Percentiles rank a stretch among this genome's conserved stretches.
Conservation (phyloP, 768 basidiomycete species). For the Agrocybe praecox region DNA sequence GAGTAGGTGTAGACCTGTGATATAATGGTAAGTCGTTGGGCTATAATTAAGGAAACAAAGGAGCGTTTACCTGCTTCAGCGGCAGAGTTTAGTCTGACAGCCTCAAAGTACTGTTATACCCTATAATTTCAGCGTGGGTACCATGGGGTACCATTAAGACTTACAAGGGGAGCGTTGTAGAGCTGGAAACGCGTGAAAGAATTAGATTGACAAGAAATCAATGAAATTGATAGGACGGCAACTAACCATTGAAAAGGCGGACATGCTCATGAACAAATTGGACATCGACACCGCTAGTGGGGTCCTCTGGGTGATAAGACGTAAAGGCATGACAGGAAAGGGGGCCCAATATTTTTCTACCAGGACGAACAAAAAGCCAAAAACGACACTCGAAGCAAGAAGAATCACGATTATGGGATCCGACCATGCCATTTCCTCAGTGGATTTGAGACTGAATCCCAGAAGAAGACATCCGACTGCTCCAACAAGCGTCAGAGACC, state of each 20-base stretch:
- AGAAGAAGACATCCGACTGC: slow-evolving; percentile 72
- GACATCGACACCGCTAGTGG: slow-evolving; percentile 80
- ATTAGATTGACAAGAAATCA: slow-evolving; percentile 6
- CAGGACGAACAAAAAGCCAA: slow-evolving; percentile 61
- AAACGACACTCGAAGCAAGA: slow-evolving; percentile 57
- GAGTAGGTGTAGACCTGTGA: slow-evolving; percentile 77
- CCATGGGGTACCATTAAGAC: slow-evolving; percentile 19
- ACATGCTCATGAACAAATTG: slow-evolving; percentile 77
- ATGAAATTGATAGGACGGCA: background rate
- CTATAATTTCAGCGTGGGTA: background rate
- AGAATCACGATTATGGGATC: slow-evolving; percentile 73
- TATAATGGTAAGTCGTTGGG: slow-evolving; percentile 4
- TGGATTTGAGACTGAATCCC: slow-evolving; percentile 75
- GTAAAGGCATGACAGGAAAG: slow-evolving; percentile 91
- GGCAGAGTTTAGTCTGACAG: slow-evolving; percentile 70
- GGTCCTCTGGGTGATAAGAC: slow-evolving; percentile 74
- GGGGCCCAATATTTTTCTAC: slow-evolving; percentile 80
- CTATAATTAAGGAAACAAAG: background rate
- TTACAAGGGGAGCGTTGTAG: slow-evolving; percentile 83
- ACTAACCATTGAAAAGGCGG: slow-evolving; percentile 78
- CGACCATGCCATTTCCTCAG: slow-evolving; percentile 78
- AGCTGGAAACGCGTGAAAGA: slow-evolving; percentile 46
- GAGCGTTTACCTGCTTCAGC: slow-evolving; percentile 65
- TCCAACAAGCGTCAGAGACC: slow-evolving; percentile 78
- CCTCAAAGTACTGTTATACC: slow-evolving; percentile 72